Base-by-base conservation (phyloP, 192 early-diverging fungal species). In the Entomortierella lignicola region DNA sequence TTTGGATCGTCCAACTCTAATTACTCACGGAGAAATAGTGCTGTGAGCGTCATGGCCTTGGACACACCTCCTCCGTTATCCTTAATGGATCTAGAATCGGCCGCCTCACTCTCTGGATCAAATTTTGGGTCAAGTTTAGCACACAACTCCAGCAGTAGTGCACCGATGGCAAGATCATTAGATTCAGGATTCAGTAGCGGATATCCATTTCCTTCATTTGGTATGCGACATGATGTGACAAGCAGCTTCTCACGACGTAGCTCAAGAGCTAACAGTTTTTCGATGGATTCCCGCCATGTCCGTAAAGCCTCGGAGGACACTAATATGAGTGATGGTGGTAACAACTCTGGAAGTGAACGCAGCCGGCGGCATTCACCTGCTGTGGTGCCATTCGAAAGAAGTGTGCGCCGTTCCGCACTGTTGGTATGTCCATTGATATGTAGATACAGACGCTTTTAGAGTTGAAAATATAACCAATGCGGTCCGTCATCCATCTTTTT, bases 31-130 rank as follows among this genome's bases (percentile, higher is more conserved):
- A 42, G 74, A 39, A 77, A 77, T 51, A 77, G 74, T 29, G 32
- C 74, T 32, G 55, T 69, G 41, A 77, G 74, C 34, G 66, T 65
- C 18, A 77, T 77, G 74, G 74, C 74, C 8, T 59, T 77, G 11
- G 74, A 77, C 34, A 77, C 74, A n/a, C 74, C 74, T 10, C 74
- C 74, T 20, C 74, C 74, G 5, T 62, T 77, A 0, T 77, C 74
- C 2, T 44, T 77, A 12, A 77, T 77, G 74, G 74, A 77, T 29
- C 47, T 77, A 23, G 74, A 77, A 31, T 58, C 74, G 18, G 64
- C 74, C 8, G 69, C 72, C 11, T 55, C 58, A 18, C 44, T 48
- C 26, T 55, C 72, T 51, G 72, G 64, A 50, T 57, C 60, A 30
- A 69, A 55, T 34, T 69, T 69, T 69, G 61, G 66, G 7, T 77